Evolutionary conservation across 169 alveolate species (phyloP), one percentile per base, ranked within the genome.

Genomic region (Eimeria falciformis): DNA sequence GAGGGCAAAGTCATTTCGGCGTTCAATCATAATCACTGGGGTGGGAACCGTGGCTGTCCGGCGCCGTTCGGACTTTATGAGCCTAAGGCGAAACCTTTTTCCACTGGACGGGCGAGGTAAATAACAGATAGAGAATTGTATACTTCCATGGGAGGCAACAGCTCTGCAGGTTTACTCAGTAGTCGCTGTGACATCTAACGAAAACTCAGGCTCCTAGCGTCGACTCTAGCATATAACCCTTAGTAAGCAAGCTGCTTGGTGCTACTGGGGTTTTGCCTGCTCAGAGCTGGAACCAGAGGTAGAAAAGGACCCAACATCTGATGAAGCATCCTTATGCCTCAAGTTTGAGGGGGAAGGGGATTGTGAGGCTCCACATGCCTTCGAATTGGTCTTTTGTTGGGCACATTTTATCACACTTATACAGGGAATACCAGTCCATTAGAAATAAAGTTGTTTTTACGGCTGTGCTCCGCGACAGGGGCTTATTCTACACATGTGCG

Each of bases 31-130:
- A 29, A 79, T 79, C 14, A 55, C 50, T n/a, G 89, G 89, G 33
- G 89, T 79, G 75, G 89, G 89, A 0, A 29, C 75, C 56, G 89
- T 79, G 37, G 56, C 43, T 79, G 89, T 33, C 1, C 29, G 89
- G 17, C 75, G 68, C 29, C 68, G 45, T n/a, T 46, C 86, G 17
- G 68, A 77, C 46, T 23, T 46, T 11, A 25, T 33, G 40, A 33
- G 40, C 40, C 40, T 33, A 33, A 0, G 40, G 40, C 40, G 2
- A 33, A 33, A 33, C 40, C 4, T 33, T 33, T 2, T 2, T 33
- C 2, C 40, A 33, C 40, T 33, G 2, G 40, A 33, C 2, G 40
- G 40, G 40, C 40, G 2, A 33, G 40, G 40, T 33, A 2, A 33
- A 2, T 33, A 33, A 33, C 40, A 33, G 40, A 33, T 33, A 33